Evolutionary conservation across 768 basidiomycete species (phyloP), one percentile per base, ranked within the genome.

Genomic region (Rhodocollybia butyracea): DNA sequence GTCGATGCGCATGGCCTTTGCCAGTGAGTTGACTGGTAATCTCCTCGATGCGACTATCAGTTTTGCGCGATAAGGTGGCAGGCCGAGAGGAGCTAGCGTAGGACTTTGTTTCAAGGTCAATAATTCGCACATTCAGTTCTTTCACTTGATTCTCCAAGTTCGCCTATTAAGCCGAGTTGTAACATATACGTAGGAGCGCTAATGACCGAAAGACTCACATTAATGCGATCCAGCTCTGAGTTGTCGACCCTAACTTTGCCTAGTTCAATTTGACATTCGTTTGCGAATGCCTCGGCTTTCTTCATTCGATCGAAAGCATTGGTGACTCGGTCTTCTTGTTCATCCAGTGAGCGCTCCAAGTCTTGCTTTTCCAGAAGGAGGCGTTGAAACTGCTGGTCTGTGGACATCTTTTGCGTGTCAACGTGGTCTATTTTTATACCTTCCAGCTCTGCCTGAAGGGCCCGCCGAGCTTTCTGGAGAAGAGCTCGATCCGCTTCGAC

Each of bases 71-170:
- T 1, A 74, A 74, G 4, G 77, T 72, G 2, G 79, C 70, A 4
- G 84, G 76, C 32, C 85, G 78, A 13, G 86, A 81, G n/a, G 81
- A 77, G 60, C 71, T 86, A 11, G 83, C 68, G 59, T 91, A 84
- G 4, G 89, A 86, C 63, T 77, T 88, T 1, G 91, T 89, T 67
- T 91, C 91, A 17, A 93, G 76, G 63, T 93, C 91, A 8, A 90
- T 84, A 54, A 94, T 84, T 38, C 85, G 87, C 39, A 91, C 80
- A 58, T 91, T 91, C 30, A 93, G 71, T 50, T 93, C 92, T 64
- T 91, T 92, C 64, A 89, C 77, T 64, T 91, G 88, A 64, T 91
- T 93, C 73, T 94, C 91, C 17, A 94, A 75, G 59, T 78, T 83
- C 11, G 89, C 89, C 92, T 94, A 57, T n/a, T n/a, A n/a, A n/a